Base-by-base conservation (phyloP, 1,284 basidiomycete genomes). In the Rhodotorula glutinis region DNA sequence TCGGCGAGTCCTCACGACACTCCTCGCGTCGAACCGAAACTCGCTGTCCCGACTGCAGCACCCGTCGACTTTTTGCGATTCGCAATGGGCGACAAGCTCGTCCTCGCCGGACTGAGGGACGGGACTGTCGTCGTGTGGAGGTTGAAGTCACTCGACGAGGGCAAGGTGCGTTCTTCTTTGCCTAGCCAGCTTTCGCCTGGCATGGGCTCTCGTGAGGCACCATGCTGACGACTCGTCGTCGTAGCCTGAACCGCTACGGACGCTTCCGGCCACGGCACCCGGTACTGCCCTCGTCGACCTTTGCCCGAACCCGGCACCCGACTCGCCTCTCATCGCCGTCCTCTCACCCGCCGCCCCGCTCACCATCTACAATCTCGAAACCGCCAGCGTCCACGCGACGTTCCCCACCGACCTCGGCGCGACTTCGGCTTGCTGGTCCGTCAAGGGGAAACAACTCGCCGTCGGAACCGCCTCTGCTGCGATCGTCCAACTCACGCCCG, bases 391-490 rank as follows among this genome's bases (percentile, higher is more conserved):
- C 10, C 53, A 71, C 33, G 17, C 60, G 19, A 38, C 57, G 21
- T 43, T 58, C 23, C 57, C 71, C 47, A 17, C 65, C 51, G 33
- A 62, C 27, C 54, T 66, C 47, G 13, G 27, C 27, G 25, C 74
- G 52, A 71, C 73, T 1, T 56, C 72, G 66, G 79, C 79, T 3
- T 80, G 80, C 72, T 85, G 83, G 83, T 83, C 82, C 3, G 81
- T 80, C 30, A 83, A 82, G 72, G 83, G 83, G 53, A 84, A 84
- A 76, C 83, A 84, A 73, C 75, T 84, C n/a, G 81, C 81, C 4
- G 74, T 82, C 8, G 83, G 83, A 19, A 77, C 78, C 3, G 70
- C 75, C 2, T 66, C 76, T 4, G 83, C 83, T 30, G 76, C 75
- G 51, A 73, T 84, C 33, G 75, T 78, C 7, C 83, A 84, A 69